Evolutionary conservation across 371 early-diverging fungal species (phyloP).

Genomic region (Syncephalastrum racemosum): DNA sequence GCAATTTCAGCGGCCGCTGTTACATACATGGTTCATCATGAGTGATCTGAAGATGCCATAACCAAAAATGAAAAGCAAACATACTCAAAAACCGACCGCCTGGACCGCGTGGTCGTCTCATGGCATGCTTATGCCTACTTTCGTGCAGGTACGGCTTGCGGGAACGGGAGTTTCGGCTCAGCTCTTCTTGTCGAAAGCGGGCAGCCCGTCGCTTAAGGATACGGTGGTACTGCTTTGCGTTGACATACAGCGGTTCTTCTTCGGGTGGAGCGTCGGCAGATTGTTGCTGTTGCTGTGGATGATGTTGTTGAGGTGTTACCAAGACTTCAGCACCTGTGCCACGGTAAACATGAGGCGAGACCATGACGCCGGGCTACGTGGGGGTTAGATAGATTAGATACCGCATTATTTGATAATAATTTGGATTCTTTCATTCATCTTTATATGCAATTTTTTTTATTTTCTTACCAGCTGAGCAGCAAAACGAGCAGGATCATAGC

Average conservation of each 20-base stretch:
- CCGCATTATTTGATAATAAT: too few relatives aligned
- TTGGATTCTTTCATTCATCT: too few relatives aligned
- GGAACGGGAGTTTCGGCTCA: constrained; percentile 52
- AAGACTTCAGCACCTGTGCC: constrained; percentile 23
- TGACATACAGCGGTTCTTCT: constrained; percentile 80
- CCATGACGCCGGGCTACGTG: too few relatives aligned
- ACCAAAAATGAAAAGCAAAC: constrained; percentile 9
- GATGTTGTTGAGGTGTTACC: not conserved
- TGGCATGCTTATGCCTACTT: constrained; percentile 94
- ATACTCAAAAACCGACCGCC: constrained; percentile 80
- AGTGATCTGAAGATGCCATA: not conserved
- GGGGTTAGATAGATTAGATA: too few relatives aligned
- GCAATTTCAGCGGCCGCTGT: constrained; percentile 59
- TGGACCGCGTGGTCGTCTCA: constrained; percentile 92
- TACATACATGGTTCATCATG: not conserved
- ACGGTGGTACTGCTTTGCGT: constrained; percentile 93
- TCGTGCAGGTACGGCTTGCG: constrained; percentile 91
- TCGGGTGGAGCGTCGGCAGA: constrained; percentile 38
- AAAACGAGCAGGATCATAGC: too few relatives aligned
- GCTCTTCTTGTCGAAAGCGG: constrained; percentile 62
- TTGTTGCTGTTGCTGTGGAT: constrained; percentile 12
- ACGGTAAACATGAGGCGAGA: constrained; percentile 9
- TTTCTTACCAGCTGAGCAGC: too few relatives aligned
- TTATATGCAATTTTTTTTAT: too few relatives aligned
- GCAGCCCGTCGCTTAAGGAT: constrained; percentile 85